phyloP scores from a whole-genome alignment of 257 asterid species.

The Solanum verrucosum region DNA sequence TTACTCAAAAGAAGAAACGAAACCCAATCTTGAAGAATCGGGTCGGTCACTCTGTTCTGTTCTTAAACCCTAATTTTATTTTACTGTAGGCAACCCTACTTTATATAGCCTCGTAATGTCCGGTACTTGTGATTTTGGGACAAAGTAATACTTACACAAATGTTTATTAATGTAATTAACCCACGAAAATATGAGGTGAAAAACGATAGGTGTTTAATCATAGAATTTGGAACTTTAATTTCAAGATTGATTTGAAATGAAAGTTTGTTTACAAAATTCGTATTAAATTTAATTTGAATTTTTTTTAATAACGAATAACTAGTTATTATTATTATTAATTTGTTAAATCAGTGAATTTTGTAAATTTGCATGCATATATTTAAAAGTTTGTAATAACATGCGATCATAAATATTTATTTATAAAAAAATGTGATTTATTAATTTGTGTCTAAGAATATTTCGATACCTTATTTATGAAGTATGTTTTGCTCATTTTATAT shows the following conservation, averaged over 20 bases:
- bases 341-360: not conserved
- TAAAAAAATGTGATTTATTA: no score
- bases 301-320: no score
- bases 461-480: no score
- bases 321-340: no score
- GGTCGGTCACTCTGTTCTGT: not conserved
- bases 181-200: not conserved
- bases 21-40: not conserved
- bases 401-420: no score
- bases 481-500: no score
- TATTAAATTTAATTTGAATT: no score
- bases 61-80: not conserved
- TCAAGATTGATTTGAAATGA: not conserved
- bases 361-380: no score
- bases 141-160: not conserved
- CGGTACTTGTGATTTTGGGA: not conserved
- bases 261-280: not conserved
- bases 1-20: not conserved
- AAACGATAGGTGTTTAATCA: not conserved
- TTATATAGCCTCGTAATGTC: not conserved
- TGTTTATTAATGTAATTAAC: not conserved
- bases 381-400: not conserved
- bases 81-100: not conserved
- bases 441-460: no score
- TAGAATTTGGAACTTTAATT: not conserved